A percentile compares a stretch with the other conserved stretches of the same genome.
Evolutionary conservation across 768 basidiomycete genomes (phyloP).

Genomic region (Phaffia tasmanica): DNA sequence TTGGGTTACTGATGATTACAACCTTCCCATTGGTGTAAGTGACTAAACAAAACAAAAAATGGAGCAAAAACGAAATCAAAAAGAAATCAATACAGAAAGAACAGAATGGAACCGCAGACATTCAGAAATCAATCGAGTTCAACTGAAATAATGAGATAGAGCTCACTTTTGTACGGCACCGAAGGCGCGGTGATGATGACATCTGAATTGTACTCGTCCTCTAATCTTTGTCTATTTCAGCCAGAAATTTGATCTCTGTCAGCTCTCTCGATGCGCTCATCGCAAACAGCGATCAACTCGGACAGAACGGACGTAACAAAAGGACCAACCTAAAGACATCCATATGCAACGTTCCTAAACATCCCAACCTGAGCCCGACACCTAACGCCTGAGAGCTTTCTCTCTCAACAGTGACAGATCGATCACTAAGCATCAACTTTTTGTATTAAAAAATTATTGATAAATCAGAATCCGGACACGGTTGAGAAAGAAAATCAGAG

Average conservation of each 20-base stretch:
- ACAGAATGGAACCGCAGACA: too few relatives aligned
- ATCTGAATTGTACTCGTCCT: constrained; percentile 91
- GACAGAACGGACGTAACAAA: not conserved
- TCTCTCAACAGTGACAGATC: constrained; percentile 77
- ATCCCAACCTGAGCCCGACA: constrained; percentile 88
- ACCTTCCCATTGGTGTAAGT: constrained; percentile 56
- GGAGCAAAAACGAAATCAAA: too few relatives aligned
- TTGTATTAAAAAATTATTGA: not conserved
- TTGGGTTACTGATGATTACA: constrained; percentile 71
- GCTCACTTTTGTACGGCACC: constrained; percentile 54
- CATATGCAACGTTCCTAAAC: constrained; percentile 88
- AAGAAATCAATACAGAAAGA: too few relatives aligned
- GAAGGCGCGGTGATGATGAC: constrained; percentile 93
- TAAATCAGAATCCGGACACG: not conserved
- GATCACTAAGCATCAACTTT: constrained; percentile 71
- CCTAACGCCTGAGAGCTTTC: constrained; percentile 90
- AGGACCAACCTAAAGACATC: constrained; percentile 35
- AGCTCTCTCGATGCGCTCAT: not conserved
- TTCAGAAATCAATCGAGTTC: too few relatives aligned
- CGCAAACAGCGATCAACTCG: not conserved
- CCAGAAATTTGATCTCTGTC: constrained; percentile 39
- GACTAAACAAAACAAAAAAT: constrained; percentile 52
- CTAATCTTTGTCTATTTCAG: constrained; percentile 84
- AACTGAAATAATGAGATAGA: too few relatives aligned
- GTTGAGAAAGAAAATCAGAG: not conserved